Conservation (phyloP, 805 yeast species). For the Teunomyces aglyptinius region DNA sequence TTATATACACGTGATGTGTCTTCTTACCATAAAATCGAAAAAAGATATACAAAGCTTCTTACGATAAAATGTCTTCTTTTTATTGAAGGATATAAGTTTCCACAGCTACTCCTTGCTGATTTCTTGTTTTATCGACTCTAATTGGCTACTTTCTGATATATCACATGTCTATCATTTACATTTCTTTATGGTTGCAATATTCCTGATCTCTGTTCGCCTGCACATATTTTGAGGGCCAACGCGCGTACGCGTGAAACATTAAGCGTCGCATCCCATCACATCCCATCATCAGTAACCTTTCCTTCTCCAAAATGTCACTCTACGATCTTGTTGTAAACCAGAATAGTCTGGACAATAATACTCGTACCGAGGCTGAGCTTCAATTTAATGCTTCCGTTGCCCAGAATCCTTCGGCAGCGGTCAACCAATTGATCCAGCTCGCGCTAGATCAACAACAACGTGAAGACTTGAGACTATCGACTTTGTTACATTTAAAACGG, state of each 20-base stretch:
- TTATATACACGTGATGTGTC: no score
- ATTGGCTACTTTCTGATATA: no score
- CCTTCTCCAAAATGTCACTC: slow-evolving; percentile 1
- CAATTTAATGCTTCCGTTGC: slow-evolving; percentile 43
- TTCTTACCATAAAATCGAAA: no score
- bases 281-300: not conserved
- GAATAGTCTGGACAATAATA: slow-evolving; percentile 47
- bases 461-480: slow-evolving; percentile 53
- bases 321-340: slow-evolving; percentile 20
- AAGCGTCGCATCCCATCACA: no score
- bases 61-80: no score
- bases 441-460: slow-evolving; percentile 31
- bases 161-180: no score
- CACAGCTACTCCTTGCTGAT: no score
- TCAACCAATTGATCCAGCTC: slow-evolving; percentile 41
- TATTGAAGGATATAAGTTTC: no score
- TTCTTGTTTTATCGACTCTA: no score
- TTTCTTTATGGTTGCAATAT: no score
- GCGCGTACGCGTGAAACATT: not conserved
- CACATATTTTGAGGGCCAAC: not conserved
- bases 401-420: slow-evolving; percentile 48
- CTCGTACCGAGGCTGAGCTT: slow-evolving; percentile 53
- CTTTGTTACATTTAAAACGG: slow-evolving; percentile 64
- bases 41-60: no score
- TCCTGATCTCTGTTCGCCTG: not conserved